Base-by-base conservation (phyloP, 192 early-diverging fungal species). In the Podila clonocystis region DNA sequence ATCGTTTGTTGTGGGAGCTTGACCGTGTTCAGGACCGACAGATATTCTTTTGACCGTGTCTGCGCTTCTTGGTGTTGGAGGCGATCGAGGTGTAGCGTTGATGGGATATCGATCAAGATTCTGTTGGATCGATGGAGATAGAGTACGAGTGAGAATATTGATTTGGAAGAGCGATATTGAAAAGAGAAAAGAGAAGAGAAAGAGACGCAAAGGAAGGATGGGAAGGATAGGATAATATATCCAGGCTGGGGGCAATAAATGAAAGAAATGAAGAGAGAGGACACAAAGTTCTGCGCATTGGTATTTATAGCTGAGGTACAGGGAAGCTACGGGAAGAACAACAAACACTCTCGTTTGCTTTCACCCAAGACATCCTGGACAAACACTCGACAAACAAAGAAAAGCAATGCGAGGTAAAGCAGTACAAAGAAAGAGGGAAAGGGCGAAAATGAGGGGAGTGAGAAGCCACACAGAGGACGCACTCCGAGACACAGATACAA, bases 51-150 rank as follows among this genome's bases (percentile, higher is more conserved):
- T 3, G 76, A 80, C 50, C 76, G 65, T 20, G 62, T 63, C 31
- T 80, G 76, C 9, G 76, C 76, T 33, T 80, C 76, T 66, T 80
- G 76, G 52, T 80, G 76, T 61, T 80, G 65, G 24, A 80, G 68
- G 12, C 76, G 70, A 36, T 80, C 76, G 26, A 80, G 66, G 49
- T 80, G 76, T 22, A 80, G 33, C 28, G 76, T 80, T 38, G 76
- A 80, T 9, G 76, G 76, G 66, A 80, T 80, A 34, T 80, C 76
- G 45, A 80, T 80, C 60, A 80, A 66, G 45, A 72, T 80, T 58
- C 76, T 80, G 58, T 45, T 50, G 49, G 34, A 57, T 4, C 33
- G 24, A 30, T 36, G 8, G 34, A 57, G 28, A 1, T 38, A 65
- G 50, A 58, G 45, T 58, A 33, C 24, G 57, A 41, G 28, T 50